These are phyloP conservation scores for Carex scoparia DNA, from an alignment of 176 grass and related monocot genomes.

Conservation along the genomic window DNA sequence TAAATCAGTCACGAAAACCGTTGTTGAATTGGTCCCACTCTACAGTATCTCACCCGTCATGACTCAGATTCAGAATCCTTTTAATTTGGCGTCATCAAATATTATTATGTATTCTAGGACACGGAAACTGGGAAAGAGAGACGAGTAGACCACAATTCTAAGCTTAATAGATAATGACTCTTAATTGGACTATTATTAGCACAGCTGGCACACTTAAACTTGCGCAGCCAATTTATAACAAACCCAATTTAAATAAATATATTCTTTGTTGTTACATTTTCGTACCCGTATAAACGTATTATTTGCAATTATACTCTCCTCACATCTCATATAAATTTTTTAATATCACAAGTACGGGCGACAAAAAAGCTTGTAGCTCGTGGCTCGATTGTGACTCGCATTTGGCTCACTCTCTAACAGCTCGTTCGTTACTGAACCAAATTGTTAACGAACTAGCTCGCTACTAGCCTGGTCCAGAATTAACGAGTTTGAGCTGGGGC, in stretches of 20 bases:
- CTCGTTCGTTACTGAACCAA: no score
- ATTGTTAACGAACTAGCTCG: no score
- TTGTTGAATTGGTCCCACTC: neutral
- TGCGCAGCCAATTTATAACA: conserved; percentile 18
- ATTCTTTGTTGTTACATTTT: no score
- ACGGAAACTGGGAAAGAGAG: conserved; percentile 8
- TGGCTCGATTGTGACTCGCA: no score
- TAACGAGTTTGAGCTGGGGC: no score
- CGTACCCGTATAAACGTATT: no score
- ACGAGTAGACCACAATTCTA: neutral
- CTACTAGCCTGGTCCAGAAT: no score
- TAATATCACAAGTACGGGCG: no score
- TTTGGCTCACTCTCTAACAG: no score
- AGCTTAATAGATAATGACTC: conserved; percentile 6
- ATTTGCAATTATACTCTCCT: no score
- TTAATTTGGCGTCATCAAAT: neutral
- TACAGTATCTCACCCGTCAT: neutral
- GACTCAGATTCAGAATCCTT: neutral
- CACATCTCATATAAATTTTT: no score
- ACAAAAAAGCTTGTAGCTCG: no score
- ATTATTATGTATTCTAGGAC: neutral
- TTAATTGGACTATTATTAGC: neutral
- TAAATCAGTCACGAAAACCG: neutral
- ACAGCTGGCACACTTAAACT: neutral
- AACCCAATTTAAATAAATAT: neutral